Base-by-base conservation (phyloP, 805 yeast species). In the Barnettozyma salicaria region DNA sequence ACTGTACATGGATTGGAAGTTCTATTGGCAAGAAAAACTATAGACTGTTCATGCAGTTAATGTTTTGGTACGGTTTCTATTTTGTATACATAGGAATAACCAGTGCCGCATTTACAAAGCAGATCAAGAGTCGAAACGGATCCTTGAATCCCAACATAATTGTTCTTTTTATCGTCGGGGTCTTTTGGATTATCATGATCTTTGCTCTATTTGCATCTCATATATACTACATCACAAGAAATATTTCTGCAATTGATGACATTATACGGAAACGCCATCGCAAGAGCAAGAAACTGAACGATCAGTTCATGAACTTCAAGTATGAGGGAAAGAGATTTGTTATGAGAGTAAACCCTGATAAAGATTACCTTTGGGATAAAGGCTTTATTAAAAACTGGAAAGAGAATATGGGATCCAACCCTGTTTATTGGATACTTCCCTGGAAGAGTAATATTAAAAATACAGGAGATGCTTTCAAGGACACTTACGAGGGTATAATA, bases 1-100 rank as follows among this genome's bases (percentile, higher is more conserved):
- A 69, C 50, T 89, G 97, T 55, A 52, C 76, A 1, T 87, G 86
- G 80, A 58, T 90, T 0, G 94, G 95, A 1, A 55, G 69, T 0
- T 73, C 76, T 5, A 74, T 89, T 30, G 96, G 95, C 0, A 70
- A 72, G 41, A 56, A 62, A 26, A 89, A 90, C 58, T 76, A 76
- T 53, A 53, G 70, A 34, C 59, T 65, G 20, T 88, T 88, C 49
- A 35, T 78, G 4, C 76, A 73, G 43, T 79, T 70, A 48, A 50
- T 70, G 22, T 28, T 65, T 5, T 61, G 64, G 48, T 57, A 67
- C 21, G 55, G 60, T 19, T 17, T 55, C 3, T 53, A 62, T 30
- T 64, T 75, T 28, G 34, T 74, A 1, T 59, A 61, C 32, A 49
- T 60, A n/a, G 48, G 71, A 32, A 53, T 70, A 1, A 52, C 74